Conservation (phyloP, 352 stramenopile species). For the Peronosclerospora sorghi region DNA sequence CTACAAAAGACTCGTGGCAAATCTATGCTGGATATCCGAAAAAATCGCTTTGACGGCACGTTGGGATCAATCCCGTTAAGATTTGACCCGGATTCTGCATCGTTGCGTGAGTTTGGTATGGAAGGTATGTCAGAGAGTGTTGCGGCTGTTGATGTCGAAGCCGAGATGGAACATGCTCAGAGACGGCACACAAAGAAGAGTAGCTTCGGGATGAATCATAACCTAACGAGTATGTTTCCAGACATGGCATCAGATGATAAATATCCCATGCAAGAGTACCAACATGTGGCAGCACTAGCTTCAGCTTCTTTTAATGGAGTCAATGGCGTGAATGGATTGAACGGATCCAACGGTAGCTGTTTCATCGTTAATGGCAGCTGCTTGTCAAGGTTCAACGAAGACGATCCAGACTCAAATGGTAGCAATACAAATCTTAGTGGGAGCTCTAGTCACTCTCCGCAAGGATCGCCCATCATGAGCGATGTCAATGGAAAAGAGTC, state of each 20-base stretch:
- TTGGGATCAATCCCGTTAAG: slow-evolving; percentile 79
- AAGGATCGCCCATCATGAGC: background rate
- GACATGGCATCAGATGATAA: slow-evolving; percentile 4
- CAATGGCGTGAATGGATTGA: slow-evolving; percentile 10
- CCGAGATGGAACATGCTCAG: slow-evolving; percentile 70
- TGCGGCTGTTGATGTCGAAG: slow-evolving; percentile 57
- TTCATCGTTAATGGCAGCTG: slow-evolving; percentile 20
- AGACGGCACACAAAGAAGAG: slow-evolving; percentile 32
- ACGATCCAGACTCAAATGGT: slow-evolving; percentile 15
- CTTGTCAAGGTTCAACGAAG: slow-evolving; percentile 13
- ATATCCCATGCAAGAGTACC: slow-evolving; percentile 6
- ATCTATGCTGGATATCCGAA: slow-evolving; percentile 94
- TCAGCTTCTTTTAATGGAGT: slow-evolving; percentile 6
- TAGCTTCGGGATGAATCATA: slow-evolving; percentile 4
- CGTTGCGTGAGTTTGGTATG: slow-evolving; percentile 52
- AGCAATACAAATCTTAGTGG: slow-evolving; percentile 13
- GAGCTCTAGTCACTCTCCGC: slow-evolving; percentile 6
- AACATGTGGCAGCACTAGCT: slow-evolving; percentile 16
- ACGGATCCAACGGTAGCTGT: slow-evolving; percentile 16
- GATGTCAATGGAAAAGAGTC: slow-evolving; percentile 18
- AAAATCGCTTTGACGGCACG: slow-evolving; percentile 92
- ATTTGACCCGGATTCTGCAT: slow-evolving; percentile 70
- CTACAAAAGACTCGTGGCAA: slow-evolving; percentile 85
- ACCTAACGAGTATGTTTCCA: slow-evolving; percentile 2
- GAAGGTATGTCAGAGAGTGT: slow-evolving; percentile 61